Evolutionary conservation across 768 basidiomycete genomes (phyloP).

Genomic region (Agrocybe pediades): DNA sequence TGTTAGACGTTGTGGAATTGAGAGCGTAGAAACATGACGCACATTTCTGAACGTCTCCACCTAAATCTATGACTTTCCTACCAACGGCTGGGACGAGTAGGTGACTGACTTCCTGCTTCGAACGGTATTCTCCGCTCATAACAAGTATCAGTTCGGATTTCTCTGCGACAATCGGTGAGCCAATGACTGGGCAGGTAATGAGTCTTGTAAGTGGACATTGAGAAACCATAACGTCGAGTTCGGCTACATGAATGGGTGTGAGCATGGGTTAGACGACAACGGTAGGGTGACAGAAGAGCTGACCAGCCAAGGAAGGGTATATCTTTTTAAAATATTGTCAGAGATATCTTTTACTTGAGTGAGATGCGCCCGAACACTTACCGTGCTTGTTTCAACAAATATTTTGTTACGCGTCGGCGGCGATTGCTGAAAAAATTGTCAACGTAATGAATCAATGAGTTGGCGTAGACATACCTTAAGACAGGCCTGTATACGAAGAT

Average conservation of each 20-base stretch:
- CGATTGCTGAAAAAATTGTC: conserved; percentile 31
- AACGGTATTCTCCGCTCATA: conserved; percentile 79
- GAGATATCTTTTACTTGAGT: background rate
- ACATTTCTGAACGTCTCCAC: conserved; percentile 86
- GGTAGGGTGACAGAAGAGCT: background rate
- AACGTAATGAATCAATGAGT: background rate
- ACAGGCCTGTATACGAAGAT: conserved; percentile 57
- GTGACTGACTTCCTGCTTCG: conserved; percentile 80
- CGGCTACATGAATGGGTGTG: conserved; percentile 43
- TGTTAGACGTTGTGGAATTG: background rate
- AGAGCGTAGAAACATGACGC: background rate
- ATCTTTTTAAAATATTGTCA: background rate
- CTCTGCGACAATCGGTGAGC: conserved; percentile 67
- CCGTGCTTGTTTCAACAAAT: conserved; percentile 86
- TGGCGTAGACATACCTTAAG: conserved; percentile 46
- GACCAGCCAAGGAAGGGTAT: conserved; percentile 7
- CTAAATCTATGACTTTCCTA: conserved; percentile 77
- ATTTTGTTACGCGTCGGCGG: conserved; percentile 60
- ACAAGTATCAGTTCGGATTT: conserved; percentile 67
- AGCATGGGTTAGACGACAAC: background rate
- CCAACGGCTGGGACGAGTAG: conserved; percentile 81
- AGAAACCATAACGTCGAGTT: conserved; percentile 71
- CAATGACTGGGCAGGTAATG: conserved; percentile 80
- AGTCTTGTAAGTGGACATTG: conserved; percentile 59
- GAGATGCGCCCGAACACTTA: conserved; percentile 22